These are phyloP conservation scores for Podaxis sp. DNA, from an alignment of 768 basidiomycete genomes.

Conservation along the genomic window DNA sequence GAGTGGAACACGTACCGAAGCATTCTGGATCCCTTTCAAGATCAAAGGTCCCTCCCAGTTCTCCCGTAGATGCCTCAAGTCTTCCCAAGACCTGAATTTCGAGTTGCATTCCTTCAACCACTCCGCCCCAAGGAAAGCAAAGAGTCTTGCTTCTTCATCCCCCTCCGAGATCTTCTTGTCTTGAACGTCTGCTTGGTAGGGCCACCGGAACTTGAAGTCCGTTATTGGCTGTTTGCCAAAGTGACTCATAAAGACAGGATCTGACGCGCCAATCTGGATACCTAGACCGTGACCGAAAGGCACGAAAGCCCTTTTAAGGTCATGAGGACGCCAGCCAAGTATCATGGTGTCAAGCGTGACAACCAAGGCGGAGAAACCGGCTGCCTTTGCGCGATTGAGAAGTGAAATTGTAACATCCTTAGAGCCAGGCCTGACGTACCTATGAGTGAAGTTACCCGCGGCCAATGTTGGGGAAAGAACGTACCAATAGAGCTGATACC, in stretches of 20 bases:
- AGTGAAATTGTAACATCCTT: constrained; percentile 61
- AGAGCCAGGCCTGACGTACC: constrained; percentile 47
- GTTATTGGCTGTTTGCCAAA: constrained; percentile 40
- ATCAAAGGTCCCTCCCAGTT: constrained; percentile 78
- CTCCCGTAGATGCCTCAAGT: constrained; percentile 60
- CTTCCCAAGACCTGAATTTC: constrained; percentile 62
- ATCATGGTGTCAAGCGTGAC: constrained; percentile 74
- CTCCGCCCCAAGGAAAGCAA: constrained; percentile 45
- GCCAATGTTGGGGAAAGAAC: constrained; percentile 7
- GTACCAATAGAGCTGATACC: constrained; percentile 83
- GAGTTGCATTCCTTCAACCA: constrained; percentile 65
- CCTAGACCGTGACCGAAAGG: constrained; percentile 68
- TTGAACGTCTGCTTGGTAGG: constrained; percentile 49
- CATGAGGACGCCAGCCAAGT: constrained; percentile 75
- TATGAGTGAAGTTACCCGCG: neutral
- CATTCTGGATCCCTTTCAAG: constrained; percentile 72
- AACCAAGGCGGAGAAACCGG: constrained; percentile 67
- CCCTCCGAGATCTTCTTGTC: constrained; percentile 39
- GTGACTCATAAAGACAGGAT: constrained; percentile 74
- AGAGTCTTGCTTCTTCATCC: constrained; percentile 38
- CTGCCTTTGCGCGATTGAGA: constrained; percentile 59
- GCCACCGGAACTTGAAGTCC: constrained; percentile 42
- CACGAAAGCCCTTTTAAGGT: constrained; percentile 58
- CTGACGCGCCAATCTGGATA: constrained; percentile 61
- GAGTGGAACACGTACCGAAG: constrained; percentile 37